Evolutionary conservation across 805 yeast genomes (phyloP).

Genomic region (Nematodospora valgi): DNA sequence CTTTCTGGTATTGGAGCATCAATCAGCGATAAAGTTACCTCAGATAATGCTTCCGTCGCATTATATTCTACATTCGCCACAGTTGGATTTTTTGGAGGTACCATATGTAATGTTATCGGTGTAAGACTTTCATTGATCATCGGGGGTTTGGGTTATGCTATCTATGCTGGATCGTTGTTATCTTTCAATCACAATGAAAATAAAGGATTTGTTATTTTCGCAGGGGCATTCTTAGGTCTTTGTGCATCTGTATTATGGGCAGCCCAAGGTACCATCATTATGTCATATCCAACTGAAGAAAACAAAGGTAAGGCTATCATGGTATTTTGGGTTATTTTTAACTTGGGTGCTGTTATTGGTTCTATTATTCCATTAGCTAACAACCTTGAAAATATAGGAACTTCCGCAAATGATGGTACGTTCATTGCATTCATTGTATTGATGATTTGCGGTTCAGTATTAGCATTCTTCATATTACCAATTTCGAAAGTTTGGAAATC

Average conservation of each 20-base stretch:
- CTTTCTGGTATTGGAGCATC: conserved; percentile 50
- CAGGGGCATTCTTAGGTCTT: conserved; percentile 56
- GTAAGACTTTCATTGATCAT: conserved; percentile 40
- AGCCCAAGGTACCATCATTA: conserved; percentile 54
- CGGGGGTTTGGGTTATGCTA: conserved; percentile 55
- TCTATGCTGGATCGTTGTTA: conserved; percentile 51
- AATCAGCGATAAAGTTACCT: conserved; percentile 36
- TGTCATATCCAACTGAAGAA: conserved; percentile 55
- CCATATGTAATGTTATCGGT: conserved; percentile 50
- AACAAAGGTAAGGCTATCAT: conserved; percentile 52
- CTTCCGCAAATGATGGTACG: conserved; percentile 45
- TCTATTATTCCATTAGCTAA: conserved; percentile 54
- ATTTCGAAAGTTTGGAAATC: conserved; percentile 45
- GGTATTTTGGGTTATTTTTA: conserved; percentile 59
- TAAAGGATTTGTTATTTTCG: conserved; percentile 50
- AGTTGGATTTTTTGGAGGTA: conserved; percentile 57
- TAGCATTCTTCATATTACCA: conserved; percentile 49
- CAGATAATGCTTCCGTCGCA: conserved; percentile 51
- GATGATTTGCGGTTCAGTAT: conserved; percentile 43
- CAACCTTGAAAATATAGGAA: conserved; percentile 38
- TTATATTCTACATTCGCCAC: conserved; percentile 53
- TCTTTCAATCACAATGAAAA: conserved; percentile 45
- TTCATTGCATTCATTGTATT: conserved; percentile 52
- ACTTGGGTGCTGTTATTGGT: conserved; percentile 61
- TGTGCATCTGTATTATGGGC: conserved; percentile 58